A percentile compares a stretch with the other conserved stretches of the same genome.
Evolutionary conservation across 176 grass and related monocot species (phyloP).

Genomic region (Poa pratensis): DNA sequence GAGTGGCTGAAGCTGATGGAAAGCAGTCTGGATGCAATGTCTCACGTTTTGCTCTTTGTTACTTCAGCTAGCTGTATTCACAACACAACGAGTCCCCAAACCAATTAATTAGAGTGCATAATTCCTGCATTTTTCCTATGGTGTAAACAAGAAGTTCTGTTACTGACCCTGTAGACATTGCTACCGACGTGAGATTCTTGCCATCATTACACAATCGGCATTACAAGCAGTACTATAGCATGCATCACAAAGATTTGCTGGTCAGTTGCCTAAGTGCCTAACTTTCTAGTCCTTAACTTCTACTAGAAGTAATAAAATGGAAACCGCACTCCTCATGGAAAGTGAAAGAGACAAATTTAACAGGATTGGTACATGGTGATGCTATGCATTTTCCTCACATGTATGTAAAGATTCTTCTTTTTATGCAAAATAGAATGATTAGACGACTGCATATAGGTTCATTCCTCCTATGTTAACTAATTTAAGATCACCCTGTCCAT

Average conservation of each 20-base stretch:
- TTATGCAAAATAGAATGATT: not conserved
- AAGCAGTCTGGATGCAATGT: conserved; percentile 9
- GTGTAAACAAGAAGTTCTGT: no score
- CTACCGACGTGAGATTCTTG: conserved; percentile 45
- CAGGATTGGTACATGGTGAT: not conserved
- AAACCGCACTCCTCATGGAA: conserved; percentile 15
- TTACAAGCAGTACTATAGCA: not conserved
- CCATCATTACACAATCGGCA: conserved; percentile 44
- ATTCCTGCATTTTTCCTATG: not conserved
- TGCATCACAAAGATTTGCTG: conserved; percentile 4
- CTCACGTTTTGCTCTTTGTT: conserved; percentile 4
- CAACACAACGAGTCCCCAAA: conserved; percentile 13
- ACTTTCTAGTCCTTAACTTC: not conserved
- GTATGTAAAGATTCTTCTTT: not conserved
- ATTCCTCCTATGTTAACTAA: not conserved
- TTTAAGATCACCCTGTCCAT: not conserved
- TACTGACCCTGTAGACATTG: conserved; percentile 27
- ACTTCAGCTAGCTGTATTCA: conserved; percentile 32
- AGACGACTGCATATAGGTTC: not conserved
- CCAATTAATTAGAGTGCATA: conserved; percentile 6
- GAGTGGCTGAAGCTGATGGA: not conserved
- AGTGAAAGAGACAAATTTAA: not conserved
- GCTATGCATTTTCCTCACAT: not conserved
- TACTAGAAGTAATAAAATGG: conserved; percentile 4
- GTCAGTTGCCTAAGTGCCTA: conserved; percentile 23